Percentiles rank a stretch among this genome's conserved stretches.
Conservation (phyloP, 2,329 filamentous ascomycete genomes). For the Talaromyces sp. region DNA sequence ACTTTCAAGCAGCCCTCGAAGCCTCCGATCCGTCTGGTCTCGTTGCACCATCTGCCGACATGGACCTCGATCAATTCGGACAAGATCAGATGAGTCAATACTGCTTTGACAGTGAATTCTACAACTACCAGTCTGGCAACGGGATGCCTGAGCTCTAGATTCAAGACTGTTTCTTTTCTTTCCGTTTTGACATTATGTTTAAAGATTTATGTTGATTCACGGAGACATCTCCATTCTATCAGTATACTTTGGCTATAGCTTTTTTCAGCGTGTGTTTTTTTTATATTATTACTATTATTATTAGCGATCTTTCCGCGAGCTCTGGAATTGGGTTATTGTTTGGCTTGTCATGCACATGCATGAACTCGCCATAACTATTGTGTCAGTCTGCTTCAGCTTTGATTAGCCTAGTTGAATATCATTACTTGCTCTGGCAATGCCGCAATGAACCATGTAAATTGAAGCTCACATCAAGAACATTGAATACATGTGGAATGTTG, state of each 20-base stretch:
- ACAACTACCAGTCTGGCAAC: neutral
- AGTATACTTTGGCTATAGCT: neutral
- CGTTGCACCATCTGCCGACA: conserved; percentile 6
- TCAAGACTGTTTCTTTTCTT: neutral
- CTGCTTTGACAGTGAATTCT: conserved; percentile 11
- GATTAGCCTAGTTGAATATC: neutral
- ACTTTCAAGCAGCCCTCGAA: conserved; percentile 4
- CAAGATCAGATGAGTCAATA: conserved; percentile 6
- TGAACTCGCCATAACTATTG: neutral
- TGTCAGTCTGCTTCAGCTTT: neutral
- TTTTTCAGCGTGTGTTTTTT: neutral
- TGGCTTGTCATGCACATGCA: neutral
- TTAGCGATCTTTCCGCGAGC: neutral
- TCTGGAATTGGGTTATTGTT: neutral
- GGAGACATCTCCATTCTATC: neutral
- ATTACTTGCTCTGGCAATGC: neutral
- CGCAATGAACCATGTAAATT: neutral
- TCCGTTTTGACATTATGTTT: neutral
- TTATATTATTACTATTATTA: too few relatives aligned
- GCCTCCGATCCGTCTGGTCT: neutral
- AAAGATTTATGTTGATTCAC: neutral
- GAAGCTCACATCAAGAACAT: too few relatives aligned
- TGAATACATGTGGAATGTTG: neutral
- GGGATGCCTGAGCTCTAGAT: neutral
- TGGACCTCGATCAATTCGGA: conserved; percentile 9